A percentile compares a stretch with the other conserved stretches of the same genome.
phyloP scores from a whole-genome alignment of 805 yeast species.

The Teunomyces lycoperdinae region DNA sequence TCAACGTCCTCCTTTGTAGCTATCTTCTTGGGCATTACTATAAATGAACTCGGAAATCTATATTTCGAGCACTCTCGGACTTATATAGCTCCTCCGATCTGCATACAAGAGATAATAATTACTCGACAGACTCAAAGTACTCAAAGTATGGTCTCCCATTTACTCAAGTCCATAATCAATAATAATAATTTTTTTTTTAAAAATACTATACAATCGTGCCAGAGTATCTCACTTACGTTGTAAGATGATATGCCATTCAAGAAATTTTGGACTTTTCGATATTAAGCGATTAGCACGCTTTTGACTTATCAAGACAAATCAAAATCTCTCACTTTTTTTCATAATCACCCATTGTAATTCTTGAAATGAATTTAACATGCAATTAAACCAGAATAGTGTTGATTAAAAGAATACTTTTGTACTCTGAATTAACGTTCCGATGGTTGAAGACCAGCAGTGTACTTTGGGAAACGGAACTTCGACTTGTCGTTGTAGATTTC shows the following conservation, averaged over 20 bases:
- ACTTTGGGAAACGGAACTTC: conserved; percentile 42
- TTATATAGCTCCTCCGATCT: neutral
- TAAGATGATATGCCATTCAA: conserved; percentile 1
- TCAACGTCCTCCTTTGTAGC: conserved; percentile 46
- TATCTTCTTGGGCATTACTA: conserved; percentile 48
- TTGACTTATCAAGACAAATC: neutral
- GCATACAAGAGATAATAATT: neutral
- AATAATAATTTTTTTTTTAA: neutral
- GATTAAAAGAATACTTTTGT: neutral
- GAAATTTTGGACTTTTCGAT: neutral
- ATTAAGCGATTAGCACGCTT: neutral
- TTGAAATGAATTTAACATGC: conserved; percentile 3
- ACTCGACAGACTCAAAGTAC: too few relatives aligned
- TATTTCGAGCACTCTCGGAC: neutral
- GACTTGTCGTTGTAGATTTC: conserved; percentile 44
- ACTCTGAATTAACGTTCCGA: conserved; percentile 17
- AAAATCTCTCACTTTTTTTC: neutral
- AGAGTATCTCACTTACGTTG: conserved; percentile 1
- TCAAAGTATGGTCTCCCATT: too few relatives aligned
- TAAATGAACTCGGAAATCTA: neutral
- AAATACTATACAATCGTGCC: neutral
- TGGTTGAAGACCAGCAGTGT: conserved; percentile 39
- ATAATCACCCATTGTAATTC: conserved; percentile 1
- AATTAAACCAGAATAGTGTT: neutral
- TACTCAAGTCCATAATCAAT: neutral